Percentiles rank a stretch among this genome's conserved stretches.
These are phyloP conservation scores for Apocynum venetum DNA, from an alignment of 257 asterid species.

Conservation along the genomic window DNA sequence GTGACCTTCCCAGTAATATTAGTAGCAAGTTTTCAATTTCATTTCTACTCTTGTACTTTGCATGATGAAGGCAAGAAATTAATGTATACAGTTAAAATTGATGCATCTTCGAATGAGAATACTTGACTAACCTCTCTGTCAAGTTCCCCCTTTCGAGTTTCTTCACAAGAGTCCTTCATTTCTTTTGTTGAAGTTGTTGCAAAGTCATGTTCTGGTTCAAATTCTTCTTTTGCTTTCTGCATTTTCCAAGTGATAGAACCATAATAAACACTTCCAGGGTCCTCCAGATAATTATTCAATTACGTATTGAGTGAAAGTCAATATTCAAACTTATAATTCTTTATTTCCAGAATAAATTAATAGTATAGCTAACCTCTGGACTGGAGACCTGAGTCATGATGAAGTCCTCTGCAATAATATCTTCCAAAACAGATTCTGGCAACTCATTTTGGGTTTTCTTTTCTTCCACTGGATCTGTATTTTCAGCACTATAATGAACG, in stretches of 20 bases:
- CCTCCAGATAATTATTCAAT: slow-evolving; percentile 6
- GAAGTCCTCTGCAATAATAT: slow-evolving; percentile 14
- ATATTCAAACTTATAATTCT: not conserved
- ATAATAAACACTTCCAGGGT: not conserved
- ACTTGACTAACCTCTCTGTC: slow-evolving; percentile 16
- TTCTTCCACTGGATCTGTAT: not conserved
- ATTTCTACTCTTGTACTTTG: not conserved
- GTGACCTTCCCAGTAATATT: not conserved
- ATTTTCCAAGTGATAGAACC: slow-evolving; percentile 9
- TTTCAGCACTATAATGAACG: not conserved
- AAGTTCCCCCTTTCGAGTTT: slow-evolving; percentile 16
- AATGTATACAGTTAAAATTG: not conserved
- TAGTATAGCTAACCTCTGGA: slow-evolving; percentile 16
- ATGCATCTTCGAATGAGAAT: not conserved
- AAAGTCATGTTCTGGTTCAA: slow-evolving; percentile 6
- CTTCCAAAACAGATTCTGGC: slow-evolving; percentile 9
- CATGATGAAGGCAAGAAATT: not conserved
- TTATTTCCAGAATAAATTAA: not conserved
- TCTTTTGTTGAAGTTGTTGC: slow-evolving; percentile 20
- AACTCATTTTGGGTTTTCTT: slow-evolving; percentile 1
- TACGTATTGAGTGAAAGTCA: not conserved
- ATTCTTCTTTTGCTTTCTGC: slow-evolving; percentile 11
- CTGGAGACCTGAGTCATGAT: slow-evolving; percentile 11
- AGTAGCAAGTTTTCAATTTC: not conserved
- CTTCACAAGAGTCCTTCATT: slow-evolving; percentile 15